These are phyloP conservation scores for Beauveria varroae DNA, from an alignment of 2,329 filamentous ascomycete species.

Conservation along the genomic window DNA sequence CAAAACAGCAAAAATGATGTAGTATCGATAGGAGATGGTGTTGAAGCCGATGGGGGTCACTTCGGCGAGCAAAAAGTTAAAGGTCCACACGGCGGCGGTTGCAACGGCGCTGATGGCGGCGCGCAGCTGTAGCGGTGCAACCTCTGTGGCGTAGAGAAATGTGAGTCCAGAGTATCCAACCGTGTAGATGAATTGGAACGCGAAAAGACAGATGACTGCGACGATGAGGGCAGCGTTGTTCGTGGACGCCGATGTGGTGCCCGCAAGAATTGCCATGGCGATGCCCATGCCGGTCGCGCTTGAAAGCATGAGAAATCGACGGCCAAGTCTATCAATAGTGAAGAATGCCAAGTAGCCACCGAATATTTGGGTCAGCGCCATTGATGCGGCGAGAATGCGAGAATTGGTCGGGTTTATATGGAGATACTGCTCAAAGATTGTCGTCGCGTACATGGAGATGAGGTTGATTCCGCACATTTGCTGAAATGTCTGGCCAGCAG, in stretches of 20 bases:
- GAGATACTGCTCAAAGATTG: conserved; percentile 22
- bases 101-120: conserved; percentile 41
- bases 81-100: conserved; percentile 25
- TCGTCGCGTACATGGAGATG: conserved; percentile 23
- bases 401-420: conserved; percentile 17
- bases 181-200: conserved; percentile 59
- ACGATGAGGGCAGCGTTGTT: conserved; percentile 7
- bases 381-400: conserved; percentile 19
- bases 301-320: conserved; percentile 13
- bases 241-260: conserved; percentile 5
- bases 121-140: conserved; percentile 37
- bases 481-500: conserved; percentile 15
- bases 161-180: conserved; percentile 54
- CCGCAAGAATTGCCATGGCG: conserved; percentile 10
- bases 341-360: conserved; percentile 22
- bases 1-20: conserved; percentile 32
- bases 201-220: conserved; percentile 44
- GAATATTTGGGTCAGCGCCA: conserved; percentile 26
- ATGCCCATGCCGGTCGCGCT: conserved; percentile 8
- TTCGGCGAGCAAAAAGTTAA: conserved; percentile 41
- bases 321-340: conserved; percentile 23
- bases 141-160: conserved; percentile 46
- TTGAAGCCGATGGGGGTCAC: conserved; percentile 56
- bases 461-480: conserved; percentile 23
- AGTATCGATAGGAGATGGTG: conserved; percentile 43